Conservation (phyloP, 2,329 filamentous ascomycete species). For the Arthroderma sp. region DNA sequence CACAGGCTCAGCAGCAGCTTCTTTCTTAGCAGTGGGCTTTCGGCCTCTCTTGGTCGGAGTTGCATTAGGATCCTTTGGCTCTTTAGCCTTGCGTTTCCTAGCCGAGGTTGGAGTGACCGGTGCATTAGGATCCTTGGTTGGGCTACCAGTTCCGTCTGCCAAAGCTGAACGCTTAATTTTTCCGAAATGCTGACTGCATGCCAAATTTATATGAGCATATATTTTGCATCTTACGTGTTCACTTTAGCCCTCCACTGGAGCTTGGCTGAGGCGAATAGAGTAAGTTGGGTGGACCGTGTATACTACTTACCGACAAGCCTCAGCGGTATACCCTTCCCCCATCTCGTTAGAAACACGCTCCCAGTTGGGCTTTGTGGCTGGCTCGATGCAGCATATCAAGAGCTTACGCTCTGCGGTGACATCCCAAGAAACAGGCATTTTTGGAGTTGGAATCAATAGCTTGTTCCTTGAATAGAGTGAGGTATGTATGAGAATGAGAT, state of each 20-base stretch:
- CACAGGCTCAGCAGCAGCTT: neutral
- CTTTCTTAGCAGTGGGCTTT: constrained; percentile 3
- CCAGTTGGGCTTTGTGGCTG: constrained; percentile 11
- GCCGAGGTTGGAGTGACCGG: neutral
- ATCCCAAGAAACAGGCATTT: constrained; percentile 12
- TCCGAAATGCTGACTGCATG: constrained; percentile 2
- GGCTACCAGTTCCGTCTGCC: neutral
- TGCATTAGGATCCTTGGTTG: neutral
- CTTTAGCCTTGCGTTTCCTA: constrained; percentile 6
- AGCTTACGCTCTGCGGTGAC: constrained; percentile 10
- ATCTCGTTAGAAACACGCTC: constrained; percentile 9
- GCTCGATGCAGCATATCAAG: constrained; percentile 10
- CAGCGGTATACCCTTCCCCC: constrained; percentile 11
- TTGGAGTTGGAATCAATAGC: neutral
- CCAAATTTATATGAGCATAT: too few species aligned
- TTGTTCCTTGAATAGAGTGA: too few species aligned
- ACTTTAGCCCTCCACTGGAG: too few species aligned
- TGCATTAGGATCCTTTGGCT: constrained; percentile 7
- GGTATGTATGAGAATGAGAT: too few species aligned
- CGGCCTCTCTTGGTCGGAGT: constrained; percentile 8
- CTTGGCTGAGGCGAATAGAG: too few species aligned
- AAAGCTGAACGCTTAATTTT: constrained; percentile 6
- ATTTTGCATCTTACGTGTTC: too few species aligned
- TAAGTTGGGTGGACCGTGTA: too few species aligned
- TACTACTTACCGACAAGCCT: constrained; percentile 13